These are phyloP conservation scores for Trichoderma sp. DNA, from an alignment of 2,329 filamentous ascomycete species.

Conservation along the genomic window DNA sequence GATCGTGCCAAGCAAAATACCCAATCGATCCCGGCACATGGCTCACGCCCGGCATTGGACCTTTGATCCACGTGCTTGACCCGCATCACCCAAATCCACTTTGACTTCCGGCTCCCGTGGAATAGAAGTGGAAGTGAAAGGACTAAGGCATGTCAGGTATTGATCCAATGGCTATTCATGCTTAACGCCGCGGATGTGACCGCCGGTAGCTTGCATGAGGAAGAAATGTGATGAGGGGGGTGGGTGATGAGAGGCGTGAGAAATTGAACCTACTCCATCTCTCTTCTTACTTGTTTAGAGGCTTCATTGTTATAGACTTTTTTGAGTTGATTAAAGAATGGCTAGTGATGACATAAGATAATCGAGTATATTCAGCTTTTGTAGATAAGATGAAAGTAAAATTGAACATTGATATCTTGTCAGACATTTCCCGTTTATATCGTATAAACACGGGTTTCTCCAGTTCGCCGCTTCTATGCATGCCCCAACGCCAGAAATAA, in stretches of 20 bases:
- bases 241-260: not conserved
- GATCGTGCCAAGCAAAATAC: not conserved
- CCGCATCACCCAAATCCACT: not conserved
- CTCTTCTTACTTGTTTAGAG: not conserved
- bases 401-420: not conserved
- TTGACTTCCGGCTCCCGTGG: not conserved
- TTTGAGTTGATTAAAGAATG: not conserved
- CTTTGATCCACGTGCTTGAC: not conserved
- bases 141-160: not conserved
- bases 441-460: not conserved
- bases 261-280: not conserved
- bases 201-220: not conserved
- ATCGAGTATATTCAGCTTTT: not conserved
- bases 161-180: not conserved
- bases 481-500: not conserved
- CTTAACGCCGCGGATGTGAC: not conserved
- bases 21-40: not conserved
- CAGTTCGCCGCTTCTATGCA: constrained; percentile 9
- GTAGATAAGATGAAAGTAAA: not conserved
- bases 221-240: not conserved
- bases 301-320: not conserved
- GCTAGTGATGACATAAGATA: not conserved
- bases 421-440: not conserved
- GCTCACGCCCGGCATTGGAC: not conserved
- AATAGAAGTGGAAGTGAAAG: not conserved